Percentiles rank a stretch among this genome's conserved stretches.
Evolutionary conservation across 371 early-diverging fungal species (phyloP).

Genomic region (Rozella allomycis): DNA sequence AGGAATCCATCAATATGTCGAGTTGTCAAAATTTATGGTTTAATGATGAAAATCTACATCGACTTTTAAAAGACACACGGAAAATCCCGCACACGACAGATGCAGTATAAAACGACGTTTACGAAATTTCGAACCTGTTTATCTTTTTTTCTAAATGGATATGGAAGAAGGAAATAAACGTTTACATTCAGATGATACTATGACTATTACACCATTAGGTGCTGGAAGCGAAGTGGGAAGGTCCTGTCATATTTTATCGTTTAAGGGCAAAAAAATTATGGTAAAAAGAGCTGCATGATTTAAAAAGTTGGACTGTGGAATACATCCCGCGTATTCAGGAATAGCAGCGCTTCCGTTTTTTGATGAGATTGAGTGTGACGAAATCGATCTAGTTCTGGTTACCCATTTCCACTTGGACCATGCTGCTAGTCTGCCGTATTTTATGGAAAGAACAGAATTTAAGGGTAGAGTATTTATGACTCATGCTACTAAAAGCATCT

Average conservation of each 20-base stretch:
- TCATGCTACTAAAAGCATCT: constrained; percentile 98
- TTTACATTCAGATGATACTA: constrained; percentile 3
- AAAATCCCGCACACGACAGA: no score
- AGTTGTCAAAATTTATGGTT: no score
- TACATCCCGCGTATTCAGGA: constrained; percentile 97
- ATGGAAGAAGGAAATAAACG: no score
- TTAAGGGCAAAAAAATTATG: constrained; percentile 88
- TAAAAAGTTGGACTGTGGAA: constrained; percentile 86
- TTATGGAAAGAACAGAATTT: constrained; percentile 95
- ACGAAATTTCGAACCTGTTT: no score
- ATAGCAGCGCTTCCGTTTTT: constrained; percentile 90
- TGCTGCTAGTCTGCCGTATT: constrained; percentile 96
- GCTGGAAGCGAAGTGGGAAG: constrained; percentile 99
- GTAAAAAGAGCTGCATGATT: constrained; percentile 1
- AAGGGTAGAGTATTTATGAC: constrained; percentile 99
- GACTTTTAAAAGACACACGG: no score
- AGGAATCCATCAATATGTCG: no score
- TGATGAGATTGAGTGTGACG: constrained; percentile 85
- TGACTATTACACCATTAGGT: constrained; percentile 79
- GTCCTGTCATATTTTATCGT: constrained; percentile 86
- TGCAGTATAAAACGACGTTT: no score
- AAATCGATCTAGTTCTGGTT: constrained; percentile 83
- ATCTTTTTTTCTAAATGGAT: no score
- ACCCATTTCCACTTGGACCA: constrained; percentile 99
- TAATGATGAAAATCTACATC: no score